These are phyloP conservation scores for Juglanconis oblonga DNA, from an alignment of 2,329 filamentous ascomycete genomes.

Conservation along the genomic window DNA sequence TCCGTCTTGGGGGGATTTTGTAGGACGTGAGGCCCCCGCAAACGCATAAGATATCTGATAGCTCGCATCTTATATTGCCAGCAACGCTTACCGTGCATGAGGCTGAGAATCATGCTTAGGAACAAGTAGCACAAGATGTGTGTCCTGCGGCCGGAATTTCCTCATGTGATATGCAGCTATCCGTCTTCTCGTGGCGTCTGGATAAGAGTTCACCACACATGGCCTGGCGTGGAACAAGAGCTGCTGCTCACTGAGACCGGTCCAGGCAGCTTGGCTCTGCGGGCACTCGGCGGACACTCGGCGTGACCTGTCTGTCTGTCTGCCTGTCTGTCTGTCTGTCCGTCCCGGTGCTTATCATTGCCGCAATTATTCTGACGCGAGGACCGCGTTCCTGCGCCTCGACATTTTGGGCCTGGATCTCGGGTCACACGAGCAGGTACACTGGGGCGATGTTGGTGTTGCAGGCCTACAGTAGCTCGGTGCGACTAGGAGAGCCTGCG, in stretches of 20 bases:
- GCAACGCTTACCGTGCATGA: conserved; percentile 8
- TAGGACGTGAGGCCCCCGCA: background rate
- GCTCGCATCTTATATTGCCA: conserved; percentile 5
- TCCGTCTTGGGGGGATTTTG: background rate
- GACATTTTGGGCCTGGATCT: conserved; percentile 1
- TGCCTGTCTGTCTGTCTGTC: too few relatives aligned
- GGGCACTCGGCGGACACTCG: background rate
- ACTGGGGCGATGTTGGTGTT: conserved; percentile 2
- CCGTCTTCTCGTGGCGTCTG: background rate
- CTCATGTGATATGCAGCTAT: conserved; percentile 11
- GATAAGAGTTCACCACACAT: background rate
- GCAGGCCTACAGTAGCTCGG: conserved; percentile 3
- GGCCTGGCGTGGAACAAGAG: background rate
- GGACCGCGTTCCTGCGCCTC: conserved; percentile 10
- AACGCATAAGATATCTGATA: conserved; percentile 14
- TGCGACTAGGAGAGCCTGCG: background rate
- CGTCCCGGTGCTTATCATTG: background rate
- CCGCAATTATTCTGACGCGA: background rate
- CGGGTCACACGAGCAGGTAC: conserved; percentile 2
- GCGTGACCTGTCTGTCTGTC: background rate
- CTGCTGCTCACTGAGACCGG: background rate
- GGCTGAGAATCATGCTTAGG: conserved; percentile 13
- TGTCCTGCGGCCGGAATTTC: background rate
- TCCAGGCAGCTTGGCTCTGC: background rate
- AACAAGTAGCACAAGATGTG: conserved; percentile 9